Conservation (phyloP, 805 yeast genomes). For the Cyberlindnera maclurae region DNA sequence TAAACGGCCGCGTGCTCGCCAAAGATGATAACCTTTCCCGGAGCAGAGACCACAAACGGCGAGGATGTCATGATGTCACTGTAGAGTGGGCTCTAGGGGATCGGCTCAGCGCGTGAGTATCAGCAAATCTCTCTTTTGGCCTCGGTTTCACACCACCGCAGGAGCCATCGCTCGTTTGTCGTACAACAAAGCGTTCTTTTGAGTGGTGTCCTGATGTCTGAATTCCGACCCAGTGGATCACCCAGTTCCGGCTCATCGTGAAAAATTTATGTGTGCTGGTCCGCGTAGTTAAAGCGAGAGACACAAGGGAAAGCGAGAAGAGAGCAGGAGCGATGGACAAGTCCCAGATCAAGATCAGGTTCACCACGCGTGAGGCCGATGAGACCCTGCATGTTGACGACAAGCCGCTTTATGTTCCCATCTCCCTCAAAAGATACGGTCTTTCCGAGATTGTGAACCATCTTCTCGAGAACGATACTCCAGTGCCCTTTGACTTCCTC, state of each 20-base stretch:
- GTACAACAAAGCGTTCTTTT: too few relatives aligned
- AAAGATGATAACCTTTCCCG: conserved; percentile 92
- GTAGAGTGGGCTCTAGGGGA: too few relatives aligned
- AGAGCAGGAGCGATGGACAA: conserved; percentile 25
- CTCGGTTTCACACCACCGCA: too few relatives aligned
- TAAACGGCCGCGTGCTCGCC: conserved; percentile 98
- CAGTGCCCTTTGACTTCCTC: conserved; percentile 89
- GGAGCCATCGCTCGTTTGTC: too few relatives aligned
- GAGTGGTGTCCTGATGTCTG: too few relatives aligned
- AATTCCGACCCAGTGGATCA: too few relatives aligned
- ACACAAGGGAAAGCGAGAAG: not conserved
- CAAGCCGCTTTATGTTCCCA: conserved; percentile 84
- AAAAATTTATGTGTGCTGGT: conserved; percentile 1
- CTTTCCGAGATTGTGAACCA: conserved; percentile 94
- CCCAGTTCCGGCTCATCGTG: conserved; percentile 4
- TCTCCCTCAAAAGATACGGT: conserved; percentile 80
- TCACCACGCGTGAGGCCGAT: conserved; percentile 82
- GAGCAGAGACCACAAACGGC: conserved; percentile 82
- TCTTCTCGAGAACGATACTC: conserved; percentile 49
- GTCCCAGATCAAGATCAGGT: conserved; percentile 72
- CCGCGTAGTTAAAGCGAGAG: not conserved
- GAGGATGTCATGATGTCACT: conserved; percentile 1
- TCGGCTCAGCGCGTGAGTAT: too few relatives aligned
- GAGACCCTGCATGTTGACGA: conserved; percentile 68
- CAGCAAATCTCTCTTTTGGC: too few relatives aligned